Conservation (phyloP, 2,329 filamentous ascomycete species). For the Fusarium sp. region DNA sequence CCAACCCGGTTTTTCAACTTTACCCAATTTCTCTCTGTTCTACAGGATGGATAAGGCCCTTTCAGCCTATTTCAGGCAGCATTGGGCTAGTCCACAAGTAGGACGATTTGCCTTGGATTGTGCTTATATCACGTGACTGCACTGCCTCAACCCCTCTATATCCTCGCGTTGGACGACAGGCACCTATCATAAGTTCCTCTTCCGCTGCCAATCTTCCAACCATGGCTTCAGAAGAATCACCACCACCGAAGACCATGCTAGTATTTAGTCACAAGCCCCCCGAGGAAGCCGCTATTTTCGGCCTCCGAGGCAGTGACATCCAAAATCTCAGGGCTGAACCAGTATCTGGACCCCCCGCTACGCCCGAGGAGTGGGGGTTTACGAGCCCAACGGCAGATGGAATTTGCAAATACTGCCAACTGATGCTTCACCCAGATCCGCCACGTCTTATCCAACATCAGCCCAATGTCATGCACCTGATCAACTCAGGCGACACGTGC, state of each 20-base stretch:
- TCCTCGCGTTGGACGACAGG: background rate
- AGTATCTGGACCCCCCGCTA: accelerated
- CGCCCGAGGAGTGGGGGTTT: background rate
- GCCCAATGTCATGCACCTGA: background rate
- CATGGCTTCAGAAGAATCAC: background rate
- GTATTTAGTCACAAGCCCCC: background rate
- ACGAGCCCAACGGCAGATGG: background rate
- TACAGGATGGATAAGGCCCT: too few relatives aligned
- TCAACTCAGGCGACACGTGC: background rate
- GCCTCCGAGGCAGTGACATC: background rate
- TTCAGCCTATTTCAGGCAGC: background rate
- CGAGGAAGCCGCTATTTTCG: background rate
- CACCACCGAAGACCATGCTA: background rate
- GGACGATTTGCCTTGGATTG: background rate
- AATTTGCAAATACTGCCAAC: conserved; percentile 6
- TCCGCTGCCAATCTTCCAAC: too few relatives aligned
- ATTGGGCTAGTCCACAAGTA: background rate
- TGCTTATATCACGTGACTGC: background rate
- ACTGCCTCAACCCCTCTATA: too few relatives aligned
- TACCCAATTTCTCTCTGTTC: too few relatives aligned
- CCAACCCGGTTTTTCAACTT: accelerated
- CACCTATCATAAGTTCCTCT: background rate
- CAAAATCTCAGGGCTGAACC: background rate
- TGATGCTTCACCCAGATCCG: background rate
- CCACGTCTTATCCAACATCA: background rate